Evolutionary conservation across 2,329 filamentous ascomycete species (phyloP).

Genomic region (Colletotrichum tamarilloi): DNA sequence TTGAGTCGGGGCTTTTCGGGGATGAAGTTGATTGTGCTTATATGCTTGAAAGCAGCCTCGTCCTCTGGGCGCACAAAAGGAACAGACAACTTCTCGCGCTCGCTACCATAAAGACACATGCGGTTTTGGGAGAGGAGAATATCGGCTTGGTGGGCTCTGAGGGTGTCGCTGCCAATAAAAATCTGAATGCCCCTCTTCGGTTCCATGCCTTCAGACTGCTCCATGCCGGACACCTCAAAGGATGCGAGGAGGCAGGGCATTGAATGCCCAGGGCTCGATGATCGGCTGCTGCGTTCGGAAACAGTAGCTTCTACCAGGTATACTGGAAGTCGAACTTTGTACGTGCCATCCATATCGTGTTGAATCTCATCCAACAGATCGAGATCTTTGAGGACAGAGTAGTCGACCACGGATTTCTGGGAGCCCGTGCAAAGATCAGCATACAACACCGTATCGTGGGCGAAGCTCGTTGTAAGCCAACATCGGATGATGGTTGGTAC

Average conservation of each 20-base stretch:
- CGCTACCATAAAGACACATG: slow-evolving; percentile 87
- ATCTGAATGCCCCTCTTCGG: slow-evolving; percentile 79
- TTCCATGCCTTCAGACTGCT: slow-evolving; percentile 60
- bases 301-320: slow-evolving; percentile 93
- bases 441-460: slow-evolving; percentile 88
- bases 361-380: slow-evolving; percentile 75
- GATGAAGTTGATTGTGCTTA: slow-evolving; percentile 71
- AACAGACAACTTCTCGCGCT: slow-evolving; percentile 87
- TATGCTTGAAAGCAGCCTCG: slow-evolving; percentile 80
- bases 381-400: slow-evolving; percentile 79
- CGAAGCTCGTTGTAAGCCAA: slow-evolving; percentile 92
- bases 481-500: slow-evolving; percentile 95
- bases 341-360: slow-evolving; percentile 72
- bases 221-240: slow-evolving; percentile 77
- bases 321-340: slow-evolving; percentile 80
- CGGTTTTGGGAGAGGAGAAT: slow-evolving; percentile 92
- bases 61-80: slow-evolving; percentile 94
- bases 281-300: slow-evolving; percentile 78
- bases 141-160: slow-evolving; percentile 89
- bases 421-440: slow-evolving; percentile 94
- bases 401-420: slow-evolving; percentile 85
- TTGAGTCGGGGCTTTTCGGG: slow-evolving; percentile 70
- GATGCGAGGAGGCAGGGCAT: slow-evolving; percentile 84
- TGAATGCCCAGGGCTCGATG: slow-evolving; percentile 77
- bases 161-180: slow-evolving; percentile 88